A percentile compares a stretch with the other conserved stretches of the same genome.
Evolutionary conservation across 345 rosid species (phyloP).

Genomic region (Sonneratia alba): DNA sequence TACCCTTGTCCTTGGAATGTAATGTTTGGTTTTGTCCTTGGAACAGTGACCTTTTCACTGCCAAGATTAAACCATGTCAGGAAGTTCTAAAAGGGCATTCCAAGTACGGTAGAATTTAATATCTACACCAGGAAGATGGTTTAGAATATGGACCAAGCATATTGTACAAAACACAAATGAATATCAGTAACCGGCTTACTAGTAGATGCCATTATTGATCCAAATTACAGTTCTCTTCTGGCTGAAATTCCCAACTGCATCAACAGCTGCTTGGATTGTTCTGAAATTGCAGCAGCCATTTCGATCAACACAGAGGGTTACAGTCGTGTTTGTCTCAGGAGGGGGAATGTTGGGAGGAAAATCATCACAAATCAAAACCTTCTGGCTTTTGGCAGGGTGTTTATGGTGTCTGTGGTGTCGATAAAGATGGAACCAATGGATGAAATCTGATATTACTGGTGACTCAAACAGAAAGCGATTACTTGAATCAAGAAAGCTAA

Average conservation of each 20-base stretch:
- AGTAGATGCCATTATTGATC: constrained; percentile 83
- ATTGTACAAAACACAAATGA: neutral
- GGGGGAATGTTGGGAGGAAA: constrained; percentile 60
- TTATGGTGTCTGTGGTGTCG: constrained; percentile 14
- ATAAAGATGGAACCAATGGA: neutral
- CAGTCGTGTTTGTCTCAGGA: constrained; percentile 54
- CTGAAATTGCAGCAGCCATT: constrained; percentile 88
- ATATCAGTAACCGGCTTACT: constrained; percentile 28
- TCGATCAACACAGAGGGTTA: constrained; percentile 58
- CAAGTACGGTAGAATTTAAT: neutral
- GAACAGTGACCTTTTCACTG: constrained; percentile 73
- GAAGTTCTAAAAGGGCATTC: neutral
- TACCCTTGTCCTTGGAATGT: constrained; percentile 92
- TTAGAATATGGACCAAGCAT: neutral
- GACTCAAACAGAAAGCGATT: constrained; percentile 10
- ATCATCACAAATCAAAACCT: constrained; percentile 49
- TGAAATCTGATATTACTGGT: neutral
- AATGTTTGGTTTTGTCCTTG: constrained; percentile 54
- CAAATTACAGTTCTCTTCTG: constrained; percentile 54
- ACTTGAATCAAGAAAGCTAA: constrained; percentile 4
- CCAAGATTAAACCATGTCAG: neutral
- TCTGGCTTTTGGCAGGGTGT: constrained; percentile 16
- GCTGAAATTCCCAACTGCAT: constrained; percentile 45
- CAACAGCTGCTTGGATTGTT: constrained; percentile 70
- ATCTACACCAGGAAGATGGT: neutral